These are phyloP conservation scores for Trichophyton schoenleinii DNA, from an alignment of 2,329 filamentous ascomycete genomes.

Conservation along the genomic window DNA sequence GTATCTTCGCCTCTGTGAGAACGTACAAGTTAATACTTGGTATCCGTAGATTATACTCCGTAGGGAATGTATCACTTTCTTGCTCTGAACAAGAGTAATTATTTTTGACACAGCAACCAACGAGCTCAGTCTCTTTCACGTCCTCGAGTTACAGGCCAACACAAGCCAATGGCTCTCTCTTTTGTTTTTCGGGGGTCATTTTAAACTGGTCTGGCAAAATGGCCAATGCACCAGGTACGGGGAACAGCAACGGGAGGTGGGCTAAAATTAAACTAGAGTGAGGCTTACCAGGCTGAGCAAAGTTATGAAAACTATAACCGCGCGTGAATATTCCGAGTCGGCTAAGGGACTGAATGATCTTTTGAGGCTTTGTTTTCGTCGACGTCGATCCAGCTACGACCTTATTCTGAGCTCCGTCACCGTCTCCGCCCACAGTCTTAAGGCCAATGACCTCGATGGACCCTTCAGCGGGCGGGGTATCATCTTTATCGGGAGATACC, in stretches of 20 bases:
- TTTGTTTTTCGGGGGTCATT: background rate
- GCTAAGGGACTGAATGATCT: slow-evolving; percentile 61
- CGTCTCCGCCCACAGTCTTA: slow-evolving; percentile 28
- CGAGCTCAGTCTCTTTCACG: background rate
- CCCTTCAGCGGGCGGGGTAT: background rate
- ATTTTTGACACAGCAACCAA: background rate
- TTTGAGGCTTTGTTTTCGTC: slow-evolving; percentile 34
- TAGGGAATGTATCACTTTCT: background rate
- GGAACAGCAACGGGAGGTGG: background rate
- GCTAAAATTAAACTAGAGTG: background rate
- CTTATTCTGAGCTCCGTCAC: slow-evolving; percentile 21
- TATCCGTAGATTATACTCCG: background rate
- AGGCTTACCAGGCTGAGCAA: slow-evolving; percentile 51
- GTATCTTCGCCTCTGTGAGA: slow-evolving; percentile 36
- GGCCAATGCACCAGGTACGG: slow-evolving; percentile 2
- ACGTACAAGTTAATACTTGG: background rate
- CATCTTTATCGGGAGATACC: slow-evolving; percentile 29
- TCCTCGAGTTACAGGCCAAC: background rate
- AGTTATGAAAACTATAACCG: slow-evolving; percentile 65
- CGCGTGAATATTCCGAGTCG: slow-evolving; percentile 74
- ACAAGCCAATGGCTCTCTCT: background rate
- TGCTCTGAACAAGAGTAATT: background rate
- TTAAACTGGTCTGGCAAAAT: background rate
- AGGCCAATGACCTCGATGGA: slow-evolving; percentile 2
- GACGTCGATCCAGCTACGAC: background rate